Evolutionary conservation across 2,329 filamentous ascomycete genomes (phyloP).

Genomic region (Eutypa lata): DNA sequence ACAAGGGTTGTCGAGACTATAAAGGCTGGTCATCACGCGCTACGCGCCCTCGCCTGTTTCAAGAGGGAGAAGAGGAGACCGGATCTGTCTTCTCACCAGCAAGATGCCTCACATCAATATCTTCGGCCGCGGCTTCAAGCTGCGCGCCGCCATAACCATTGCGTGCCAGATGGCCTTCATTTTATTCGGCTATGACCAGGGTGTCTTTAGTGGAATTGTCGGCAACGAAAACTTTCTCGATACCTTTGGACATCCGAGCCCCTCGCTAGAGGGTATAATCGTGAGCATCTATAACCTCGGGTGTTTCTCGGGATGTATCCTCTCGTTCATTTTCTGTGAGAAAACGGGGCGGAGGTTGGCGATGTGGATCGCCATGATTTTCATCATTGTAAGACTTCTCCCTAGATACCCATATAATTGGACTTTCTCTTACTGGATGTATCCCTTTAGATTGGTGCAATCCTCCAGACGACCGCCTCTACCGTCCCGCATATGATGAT

Average conservation of each 20-base stretch:
- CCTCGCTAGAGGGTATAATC: slow-evolving; percentile 4
- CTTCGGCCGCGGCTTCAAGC: slow-evolving; percentile 1
- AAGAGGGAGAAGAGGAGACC: not conserved
- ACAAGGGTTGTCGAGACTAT: not conserved
- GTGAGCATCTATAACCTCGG: slow-evolving; percentile 10
- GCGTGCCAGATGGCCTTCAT: slow-evolving; percentile 1
- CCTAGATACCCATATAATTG: not conserved
- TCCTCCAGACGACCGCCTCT: slow-evolving; percentile 5
- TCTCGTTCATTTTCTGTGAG: slow-evolving; percentile 5
- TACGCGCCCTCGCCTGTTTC: not conserved
- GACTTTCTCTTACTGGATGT: not conserved
- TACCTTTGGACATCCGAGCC: slow-evolving; percentile 3
- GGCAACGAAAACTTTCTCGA: slow-evolving; percentile 7
- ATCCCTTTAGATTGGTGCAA: not conserved
- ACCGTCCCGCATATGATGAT: slow-evolving; percentile 6
- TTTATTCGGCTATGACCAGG: slow-evolving; percentile 10
- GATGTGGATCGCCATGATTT: slow-evolving; percentile 9
- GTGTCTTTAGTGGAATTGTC: slow-evolving; percentile 8
- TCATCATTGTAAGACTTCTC: slow-evolving; percentile 5
- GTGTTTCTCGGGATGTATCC: slow-evolving; percentile 4
- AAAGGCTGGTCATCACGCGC: not conserved
- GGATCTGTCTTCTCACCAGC: not conserved
- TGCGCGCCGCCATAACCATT: slow-evolving; percentile 6
- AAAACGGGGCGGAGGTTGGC: slow-evolving; percentile 4
- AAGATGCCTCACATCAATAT: slow-evolving; percentile 2